phyloP scores from a whole-genome alignment of 1,139 yeast species.

The Yamadazyma pseudoaaseri region DNA sequence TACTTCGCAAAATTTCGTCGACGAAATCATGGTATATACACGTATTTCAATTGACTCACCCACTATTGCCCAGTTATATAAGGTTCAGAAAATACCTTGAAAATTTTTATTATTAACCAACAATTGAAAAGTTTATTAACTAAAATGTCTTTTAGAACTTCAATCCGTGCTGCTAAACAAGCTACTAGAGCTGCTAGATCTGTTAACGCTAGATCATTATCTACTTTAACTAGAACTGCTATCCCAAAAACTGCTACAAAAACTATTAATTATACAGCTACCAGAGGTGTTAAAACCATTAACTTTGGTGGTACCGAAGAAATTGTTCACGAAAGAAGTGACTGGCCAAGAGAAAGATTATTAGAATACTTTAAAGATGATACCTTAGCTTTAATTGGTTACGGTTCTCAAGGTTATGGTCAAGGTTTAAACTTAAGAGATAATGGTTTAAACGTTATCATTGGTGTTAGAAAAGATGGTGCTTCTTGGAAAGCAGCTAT shows the following conservation, averaged over 20 bases:
- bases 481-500: constrained; percentile 99
- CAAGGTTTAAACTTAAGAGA: constrained; percentile 99
- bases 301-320: constrained; percentile 96
- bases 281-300: constrained; percentile 93
- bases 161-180: constrained; percentile 60
- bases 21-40: too few species aligned
- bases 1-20: background rate
- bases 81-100: constrained; percentile 3
- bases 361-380: constrained; percentile 96
- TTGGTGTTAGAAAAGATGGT: constrained; percentile 98
- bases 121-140: constrained; percentile 5
- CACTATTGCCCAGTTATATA: constrained; percentile 5
- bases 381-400: constrained; percentile 95
- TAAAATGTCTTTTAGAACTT: constrained; percentile 61
- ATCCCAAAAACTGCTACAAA: constrained; percentile 32
- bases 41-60: too few species aligned
- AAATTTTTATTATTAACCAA: constrained; percentile 5
- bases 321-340: constrained; percentile 96
- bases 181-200: constrained; percentile 53
- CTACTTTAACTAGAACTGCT: constrained; percentile 55
- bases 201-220: constrained; percentile 64
- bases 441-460: constrained; percentile 94
- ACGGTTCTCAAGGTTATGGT: constrained; percentile 99
- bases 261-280: constrained; percentile 21
- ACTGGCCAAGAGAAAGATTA: constrained; percentile 98